Conservation (phyloP, 2,329 filamentous ascomycete genomes). For the Purpureocillium lavendulum region DNA sequence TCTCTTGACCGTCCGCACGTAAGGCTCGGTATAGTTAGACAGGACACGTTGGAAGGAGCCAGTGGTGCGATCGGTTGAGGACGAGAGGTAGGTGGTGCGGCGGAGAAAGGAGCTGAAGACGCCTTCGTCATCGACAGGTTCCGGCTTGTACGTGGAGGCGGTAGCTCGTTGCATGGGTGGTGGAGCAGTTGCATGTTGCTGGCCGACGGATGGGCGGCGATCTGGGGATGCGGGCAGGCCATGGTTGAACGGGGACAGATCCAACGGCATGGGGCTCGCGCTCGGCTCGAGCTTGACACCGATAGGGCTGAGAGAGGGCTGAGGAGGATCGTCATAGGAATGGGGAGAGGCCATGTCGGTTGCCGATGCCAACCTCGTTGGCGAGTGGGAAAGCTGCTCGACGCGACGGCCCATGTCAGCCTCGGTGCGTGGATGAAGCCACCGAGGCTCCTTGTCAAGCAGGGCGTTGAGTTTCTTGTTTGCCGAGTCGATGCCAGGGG, state of each 20-base stretch:
- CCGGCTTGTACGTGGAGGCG: no score
- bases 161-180: no score
- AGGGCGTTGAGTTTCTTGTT: conserved; percentile 49
- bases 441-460: conserved; percentile 50
- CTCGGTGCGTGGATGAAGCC: conserved; percentile 42
- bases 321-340: neutral
- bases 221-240: no score
- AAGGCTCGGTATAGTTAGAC: conserved; percentile 20
- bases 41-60: conserved; percentile 25
- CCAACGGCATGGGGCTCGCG: conserved; percentile 4
- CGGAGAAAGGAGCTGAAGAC: conserved; percentile 20
- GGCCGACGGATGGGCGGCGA: no score
- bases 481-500: conserved; percentile 40
- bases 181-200: no score
- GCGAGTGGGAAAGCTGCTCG: conserved; percentile 31
- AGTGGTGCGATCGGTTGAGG: conserved; percentile 28
- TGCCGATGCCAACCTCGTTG: conserved; percentile 16
- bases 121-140: neutral
- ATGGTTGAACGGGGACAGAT: neutral
- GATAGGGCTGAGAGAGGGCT: conserved; percentile 5
- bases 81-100: conserved; percentile 25
- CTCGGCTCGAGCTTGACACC: conserved; percentile 2
- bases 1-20: conserved; percentile 27
- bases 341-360: neutral
- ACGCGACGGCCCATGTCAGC: conserved; percentile 45